A percentile compares a stretch with the other conserved stretches of the same genome.
These are phyloP conservation scores for Hemileccinum rubropunctum DNA, from an alignment of 768 basidiomycete species.

Conservation along the genomic window DNA sequence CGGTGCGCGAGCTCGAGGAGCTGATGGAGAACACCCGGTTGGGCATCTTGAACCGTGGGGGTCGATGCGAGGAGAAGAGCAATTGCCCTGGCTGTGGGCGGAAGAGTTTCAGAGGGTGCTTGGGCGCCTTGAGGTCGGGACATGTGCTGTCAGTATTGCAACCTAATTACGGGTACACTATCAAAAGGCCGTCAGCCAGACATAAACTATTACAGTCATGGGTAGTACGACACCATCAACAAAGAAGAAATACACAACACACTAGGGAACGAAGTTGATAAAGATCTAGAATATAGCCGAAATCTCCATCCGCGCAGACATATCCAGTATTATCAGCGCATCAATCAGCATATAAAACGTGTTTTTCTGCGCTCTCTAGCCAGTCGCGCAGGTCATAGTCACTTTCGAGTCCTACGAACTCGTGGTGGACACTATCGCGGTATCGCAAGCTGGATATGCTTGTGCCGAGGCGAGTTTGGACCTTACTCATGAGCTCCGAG, in stretches of 20 bases:
- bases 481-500: slow-evolving; percentile 86
- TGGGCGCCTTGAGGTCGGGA: slow-evolving; percentile 37
- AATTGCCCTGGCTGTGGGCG: slow-evolving; percentile 82
- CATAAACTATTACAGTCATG: slow-evolving; percentile 11
- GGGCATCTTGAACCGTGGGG: slow-evolving; percentile 80
- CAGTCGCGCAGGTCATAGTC: slow-evolving; percentile 68
- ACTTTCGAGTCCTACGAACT: slow-evolving; percentile 57
- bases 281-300: slow-evolving; percentile 30
- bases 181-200: not conserved
- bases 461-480: slow-evolving; percentile 79
- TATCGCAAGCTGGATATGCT: slow-evolving; percentile 71
- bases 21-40: slow-evolving; percentile 84
- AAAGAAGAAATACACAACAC: slow-evolving; percentile 7
- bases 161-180: not conserved
- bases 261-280: slow-evolving; percentile 19
- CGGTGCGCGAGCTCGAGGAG: slow-evolving; percentile 84
- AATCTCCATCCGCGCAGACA: slow-evolving; percentile 7
- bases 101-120: slow-evolving; percentile 57
- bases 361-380: slow-evolving; percentile 78
- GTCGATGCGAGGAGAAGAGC: slow-evolving; percentile 81
- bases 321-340: slow-evolving; percentile 5
- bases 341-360: slow-evolving; percentile 79
- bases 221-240: not conserved
- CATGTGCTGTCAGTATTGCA: slow-evolving; percentile 27
- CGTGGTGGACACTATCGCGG: slow-evolving; percentile 67